A percentile compares a stretch with the other conserved stretches of the same genome.
Evolutionary conservation across 1,284 basidiomycete species (phyloP).

Genomic region (Cutaneotrichosporon spelunceum): DNA sequence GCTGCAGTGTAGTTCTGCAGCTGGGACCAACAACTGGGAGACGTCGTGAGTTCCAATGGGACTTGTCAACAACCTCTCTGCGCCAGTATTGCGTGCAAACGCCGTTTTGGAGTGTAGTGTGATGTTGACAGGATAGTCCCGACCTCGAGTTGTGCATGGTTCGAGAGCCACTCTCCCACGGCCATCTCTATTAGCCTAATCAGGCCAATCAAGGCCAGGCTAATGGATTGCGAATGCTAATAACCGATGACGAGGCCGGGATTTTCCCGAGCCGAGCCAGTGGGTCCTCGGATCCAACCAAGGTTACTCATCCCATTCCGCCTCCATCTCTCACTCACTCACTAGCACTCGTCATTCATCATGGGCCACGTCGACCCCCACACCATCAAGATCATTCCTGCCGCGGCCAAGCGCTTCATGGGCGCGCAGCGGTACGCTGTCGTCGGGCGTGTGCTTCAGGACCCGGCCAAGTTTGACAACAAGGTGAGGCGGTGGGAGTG

Average conservation of each 20-base stretch:
- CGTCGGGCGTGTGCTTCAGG: constrained; percentile 40
- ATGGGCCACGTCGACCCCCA: constrained; percentile 29
- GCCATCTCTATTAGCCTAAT: neutral
- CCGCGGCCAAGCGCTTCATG: constrained; percentile 41
- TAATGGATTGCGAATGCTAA: neutral
- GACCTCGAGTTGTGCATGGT: no score
- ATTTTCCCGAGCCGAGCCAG: neutral
- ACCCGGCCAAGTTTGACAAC: constrained; percentile 41
- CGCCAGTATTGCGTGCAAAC: no score
- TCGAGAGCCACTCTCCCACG: neutral
- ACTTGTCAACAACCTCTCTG: no score
- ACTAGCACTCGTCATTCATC: constrained; percentile 10
- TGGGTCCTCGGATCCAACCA: neutral
- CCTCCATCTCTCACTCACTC: neutral
- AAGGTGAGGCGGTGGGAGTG: constrained; percentile 42
- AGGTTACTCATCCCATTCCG: neutral
- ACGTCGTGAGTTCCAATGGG: no score
- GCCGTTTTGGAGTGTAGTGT: no score
- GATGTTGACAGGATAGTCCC: no score
- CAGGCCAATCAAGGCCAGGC: neutral
- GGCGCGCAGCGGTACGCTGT: constrained; percentile 41
- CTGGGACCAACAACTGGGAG: no score
- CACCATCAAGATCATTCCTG: constrained; percentile 25
- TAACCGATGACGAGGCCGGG: neutral
- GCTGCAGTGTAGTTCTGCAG: no score